Percentiles rank a stretch among this genome's conserved stretches.
Conservation (phyloP, 192 early-diverging fungal genomes). For the Lobulomyces angularis region DNA sequence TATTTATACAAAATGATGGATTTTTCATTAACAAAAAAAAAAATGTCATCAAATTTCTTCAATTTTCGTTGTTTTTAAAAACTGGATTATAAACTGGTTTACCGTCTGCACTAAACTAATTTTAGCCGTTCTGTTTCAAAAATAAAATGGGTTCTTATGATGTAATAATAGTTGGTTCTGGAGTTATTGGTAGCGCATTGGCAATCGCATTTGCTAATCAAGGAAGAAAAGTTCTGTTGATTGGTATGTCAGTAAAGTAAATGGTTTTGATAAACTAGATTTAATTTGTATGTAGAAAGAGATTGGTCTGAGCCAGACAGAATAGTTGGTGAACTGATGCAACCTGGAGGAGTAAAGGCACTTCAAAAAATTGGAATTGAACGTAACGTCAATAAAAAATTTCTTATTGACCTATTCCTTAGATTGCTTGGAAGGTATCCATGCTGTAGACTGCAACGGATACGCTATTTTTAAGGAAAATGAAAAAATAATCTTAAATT, state of each 20-base stretch:
- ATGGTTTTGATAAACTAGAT: background rate
- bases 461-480: slow-evolving; percentile 69
- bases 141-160: too few relatives aligned
- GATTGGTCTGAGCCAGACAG: slow-evolving; percentile 90
- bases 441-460: slow-evolving; percentile 68
- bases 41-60: too few relatives aligned
- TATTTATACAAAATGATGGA: too few relatives aligned
- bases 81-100: too few relatives aligned
- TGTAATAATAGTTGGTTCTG: slow-evolving; percentile 82
- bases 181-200: slow-evolving; percentile 79
- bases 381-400: slow-evolving; percentile 15
- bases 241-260: slow-evolving; percentile 17
- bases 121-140: too few relatives aligned
- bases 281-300: slow-evolving; percentile 42
- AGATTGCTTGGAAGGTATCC: slow-evolving; percentile 73
- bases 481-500: slow-evolving; percentile 55
- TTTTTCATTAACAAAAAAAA: too few relatives aligned
- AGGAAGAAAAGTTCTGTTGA: slow-evolving; percentile 55
- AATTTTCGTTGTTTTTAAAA: too few relatives aligned
- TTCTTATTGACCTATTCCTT: background rate
- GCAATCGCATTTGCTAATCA: slow-evolving; percentile 65
- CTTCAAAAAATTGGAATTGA: slow-evolving; percentile 63
- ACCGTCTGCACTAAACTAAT: too few relatives aligned
- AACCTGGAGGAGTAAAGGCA: slow-evolving; percentile 83
- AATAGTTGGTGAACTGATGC: slow-evolving; percentile 94